phyloP scores from a whole-genome alignment of 768 basidiomycete genomes.

The Mycena leptocephala region DNA sequence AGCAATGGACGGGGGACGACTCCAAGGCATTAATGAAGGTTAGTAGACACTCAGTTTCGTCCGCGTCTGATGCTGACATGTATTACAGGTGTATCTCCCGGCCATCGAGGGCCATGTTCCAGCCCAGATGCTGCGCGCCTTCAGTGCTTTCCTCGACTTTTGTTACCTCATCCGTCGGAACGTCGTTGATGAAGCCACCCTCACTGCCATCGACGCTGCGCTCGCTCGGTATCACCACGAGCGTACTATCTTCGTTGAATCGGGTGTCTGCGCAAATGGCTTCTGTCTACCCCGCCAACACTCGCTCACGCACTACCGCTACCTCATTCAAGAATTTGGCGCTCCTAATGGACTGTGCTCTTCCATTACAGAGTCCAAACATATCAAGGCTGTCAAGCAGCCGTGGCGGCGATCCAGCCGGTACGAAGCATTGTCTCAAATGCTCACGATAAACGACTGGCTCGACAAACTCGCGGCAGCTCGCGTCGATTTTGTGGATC shows the following conservation, averaged over 20 bases:
- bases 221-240: constrained; percentile 41
- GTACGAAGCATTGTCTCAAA: not conserved
- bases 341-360: constrained; percentile 55
- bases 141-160: constrained; percentile 48
- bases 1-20: constrained; percentile 58
- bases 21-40: constrained; percentile 60
- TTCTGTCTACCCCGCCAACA: constrained; percentile 51
- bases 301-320: constrained; percentile 48
- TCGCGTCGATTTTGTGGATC: not conserved
- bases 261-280: constrained; percentile 17
- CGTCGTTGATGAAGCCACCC: constrained; percentile 35
- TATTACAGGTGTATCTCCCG: constrained; percentile 42
- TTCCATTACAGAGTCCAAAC: constrained; percentile 54
- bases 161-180: constrained; percentile 46
- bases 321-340: constrained; percentile 45
- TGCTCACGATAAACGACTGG: not conserved
- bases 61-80: not conserved
- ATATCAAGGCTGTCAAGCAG: constrained; percentile 52
- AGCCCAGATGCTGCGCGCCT: constrained; percentile 2
- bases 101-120: constrained; percentile 49
- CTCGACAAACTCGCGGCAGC: not conserved
- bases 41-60: not conserved
- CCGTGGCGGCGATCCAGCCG: not conserved
- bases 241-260: constrained; percentile 33
- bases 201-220: constrained; percentile 35